Conservation (phyloP, 2,329 filamentous ascomycete species). For the Arachnopeziza araneosa region DNA sequence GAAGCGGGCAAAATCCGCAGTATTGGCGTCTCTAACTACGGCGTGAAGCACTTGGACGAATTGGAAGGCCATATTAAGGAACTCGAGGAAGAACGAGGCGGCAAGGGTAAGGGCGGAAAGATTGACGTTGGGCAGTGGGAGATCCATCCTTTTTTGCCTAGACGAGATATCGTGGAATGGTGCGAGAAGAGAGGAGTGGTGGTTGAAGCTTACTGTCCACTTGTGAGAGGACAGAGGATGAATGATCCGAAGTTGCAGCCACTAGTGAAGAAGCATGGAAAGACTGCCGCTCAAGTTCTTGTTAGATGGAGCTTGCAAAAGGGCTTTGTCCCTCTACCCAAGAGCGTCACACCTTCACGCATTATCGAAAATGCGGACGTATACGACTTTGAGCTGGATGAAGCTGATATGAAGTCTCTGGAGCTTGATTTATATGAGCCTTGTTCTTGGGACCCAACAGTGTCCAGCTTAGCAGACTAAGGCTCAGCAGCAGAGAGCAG, state of each 20-base stretch:
- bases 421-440: not conserved
- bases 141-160: slow-evolving; percentile 79
- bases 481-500: not conserved
- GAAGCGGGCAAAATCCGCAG: slow-evolving; percentile 56
- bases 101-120: not conserved
- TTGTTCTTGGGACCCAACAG: not conserved
- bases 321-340: slow-evolving; percentile 49
- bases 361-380: slow-evolving; percentile 50
- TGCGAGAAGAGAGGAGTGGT: slow-evolving; percentile 57
- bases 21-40: slow-evolving; percentile 62
- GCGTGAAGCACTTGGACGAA: slow-evolving; percentile 57
- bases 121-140: not conserved
- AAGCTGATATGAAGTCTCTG: not conserved
- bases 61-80: slow-evolving; percentile 53
- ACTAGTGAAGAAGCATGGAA: slow-evolving; percentile 66
- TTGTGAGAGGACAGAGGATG: slow-evolving; percentile 63
- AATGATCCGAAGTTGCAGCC: slow-evolving; percentile 60
- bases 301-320: slow-evolving; percentile 80
- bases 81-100: slow-evolving; percentile 52
- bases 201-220: slow-evolving; percentile 57
- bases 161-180: slow-evolving; percentile 75
- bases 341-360: not conserved
- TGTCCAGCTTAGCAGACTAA: not conserved
- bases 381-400: slow-evolving; percentile 50
- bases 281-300: slow-evolving; percentile 70